Base-by-base conservation (phyloP, 2,329 filamentous ascomycete genomes). In the Daldinia sp. region DNA sequence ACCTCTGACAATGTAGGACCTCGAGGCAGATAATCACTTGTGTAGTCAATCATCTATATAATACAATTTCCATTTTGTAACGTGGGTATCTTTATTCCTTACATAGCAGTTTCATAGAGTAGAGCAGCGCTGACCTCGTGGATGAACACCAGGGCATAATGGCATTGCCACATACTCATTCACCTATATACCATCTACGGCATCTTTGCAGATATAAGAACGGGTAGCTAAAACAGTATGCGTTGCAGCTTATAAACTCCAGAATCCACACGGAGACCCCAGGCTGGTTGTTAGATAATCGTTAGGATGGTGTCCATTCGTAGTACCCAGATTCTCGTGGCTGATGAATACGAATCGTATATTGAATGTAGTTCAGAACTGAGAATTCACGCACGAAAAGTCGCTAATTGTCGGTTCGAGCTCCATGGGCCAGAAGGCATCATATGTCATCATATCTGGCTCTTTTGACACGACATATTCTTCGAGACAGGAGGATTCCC, bases 391-490 rank as follows among this genome's bases (percentile, higher is more conserved):
- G 23, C 33, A 51, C n/a, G 57, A 56, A 18, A 50, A 55, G 18
- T 61, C 41, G 18, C 37, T 4, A 3, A 41, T 15, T 0, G 39
- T 13, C 15, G 28, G 39, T 39, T 61, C 63, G 35, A 41, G 1
- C 26, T 69, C 56, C 33, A 42, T 55, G n/a, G 13, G 6, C 3
- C 26, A 26, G 7, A 35, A 50, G 20, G 7, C 4, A 15, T 50
- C 26, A 9, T 42, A 6, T 18, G 15, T 23, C 15, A 18, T 46
- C 18, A 37, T 46, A 3, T 39, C 63, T 23, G 33, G 50, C 13
- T 51, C 18, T 15, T 59, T 41, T 2, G 30, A n/a, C 6, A 60
- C 4, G 15, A 37, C 39, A 1, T 65, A 54, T 5, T 58, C 63
- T 10, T 60, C 55, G 5, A 42, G 48, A 23, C 41, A 46, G 13